These are phyloP conservation scores for Physaria fendleri DNA, from an alignment of 345 rosid species.

Conservation along the genomic window DNA sequence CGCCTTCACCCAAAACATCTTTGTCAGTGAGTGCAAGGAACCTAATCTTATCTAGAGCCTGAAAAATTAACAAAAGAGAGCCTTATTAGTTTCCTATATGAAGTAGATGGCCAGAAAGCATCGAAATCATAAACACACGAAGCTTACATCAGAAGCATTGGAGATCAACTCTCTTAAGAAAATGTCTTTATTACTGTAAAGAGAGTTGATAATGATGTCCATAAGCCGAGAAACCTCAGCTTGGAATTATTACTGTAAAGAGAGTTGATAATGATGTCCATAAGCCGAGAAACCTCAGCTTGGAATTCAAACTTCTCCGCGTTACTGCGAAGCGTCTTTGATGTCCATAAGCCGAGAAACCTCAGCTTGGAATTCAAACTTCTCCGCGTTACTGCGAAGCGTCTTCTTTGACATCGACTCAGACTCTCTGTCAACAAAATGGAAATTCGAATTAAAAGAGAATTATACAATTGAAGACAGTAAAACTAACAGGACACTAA, in stretches of 20 bases:
- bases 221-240: slow-evolving; percentile 18
- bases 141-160: slow-evolving; percentile 96
- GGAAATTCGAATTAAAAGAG: too few relatives aligned
- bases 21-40: too few relatives aligned
- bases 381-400: slow-evolving; percentile 80
- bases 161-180: slow-evolving; percentile 97
- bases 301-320: slow-evolving; percentile 67
- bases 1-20: too few relatives aligned
- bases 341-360: slow-evolving; percentile 99
- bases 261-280: slow-evolving; percentile 96
- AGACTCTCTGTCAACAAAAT: slow-evolving; percentile 9
- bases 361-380: slow-evolving; percentile 98
- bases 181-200: slow-evolving; percentile 94
- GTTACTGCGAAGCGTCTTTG: slow-evolving; percentile 66
- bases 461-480: too few relatives aligned
- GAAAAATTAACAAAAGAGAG: too few relatives aligned
- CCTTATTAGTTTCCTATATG: background rate
- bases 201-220: slow-evolving; percentile 97
- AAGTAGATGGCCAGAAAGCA: background rate
- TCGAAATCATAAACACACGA: background rate
- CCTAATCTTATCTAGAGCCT: too few relatives aligned
- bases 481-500: too few relatives aligned
- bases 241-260: slow-evolving; percentile 4
- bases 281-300: background rate
- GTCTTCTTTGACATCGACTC: slow-evolving; percentile 90